Percentiles rank a stretch among this genome's conserved stretches.
These are phyloP conservation scores for Ogataea nonfermentans DNA, from an alignment of 805 yeast species.

Conservation along the genomic window DNA sequence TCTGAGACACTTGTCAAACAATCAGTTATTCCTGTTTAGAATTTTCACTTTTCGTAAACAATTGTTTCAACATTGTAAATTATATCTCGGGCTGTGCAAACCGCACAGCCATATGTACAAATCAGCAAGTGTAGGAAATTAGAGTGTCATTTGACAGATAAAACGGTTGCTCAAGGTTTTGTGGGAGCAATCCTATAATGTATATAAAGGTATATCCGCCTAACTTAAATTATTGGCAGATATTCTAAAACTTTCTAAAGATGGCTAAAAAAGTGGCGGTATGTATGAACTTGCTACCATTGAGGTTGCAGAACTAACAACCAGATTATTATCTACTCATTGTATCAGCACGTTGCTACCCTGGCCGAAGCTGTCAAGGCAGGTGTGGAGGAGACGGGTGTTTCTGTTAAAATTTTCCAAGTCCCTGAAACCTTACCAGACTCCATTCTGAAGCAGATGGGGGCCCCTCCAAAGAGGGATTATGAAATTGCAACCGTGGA, in stretches of 20 bases:
- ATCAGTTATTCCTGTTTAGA: slow-evolving; percentile 4
- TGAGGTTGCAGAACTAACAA: neutral
- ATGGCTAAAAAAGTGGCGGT: slow-evolving; percentile 26
- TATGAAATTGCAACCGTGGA: slow-evolving; percentile 59
- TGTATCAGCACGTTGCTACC: slow-evolving; percentile 73
- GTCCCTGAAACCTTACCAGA: slow-evolving; percentile 73
- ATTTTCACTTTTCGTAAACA: slow-evolving; percentile 12
- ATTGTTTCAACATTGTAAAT: slow-evolving; percentile 9
- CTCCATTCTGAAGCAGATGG: slow-evolving; percentile 58
- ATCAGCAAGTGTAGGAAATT: neutral
- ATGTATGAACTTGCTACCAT: slow-evolving; percentile 5
- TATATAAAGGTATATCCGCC: too few species aligned
- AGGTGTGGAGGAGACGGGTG: slow-evolving; percentile 72
- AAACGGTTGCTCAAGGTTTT: too few species aligned
- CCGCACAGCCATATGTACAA: slow-evolving; percentile 9
- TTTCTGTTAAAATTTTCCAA: slow-evolving; percentile 69
- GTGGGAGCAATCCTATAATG: too few species aligned
- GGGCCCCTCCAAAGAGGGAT: slow-evolving; percentile 61
- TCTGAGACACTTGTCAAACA: slow-evolving; percentile 14
- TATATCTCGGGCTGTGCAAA: slow-evolving; percentile 3
- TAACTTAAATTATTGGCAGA: neutral
- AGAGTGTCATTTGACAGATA: neutral
- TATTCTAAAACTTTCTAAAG: neutral
- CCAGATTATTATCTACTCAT: slow-evolving; percentile 68
- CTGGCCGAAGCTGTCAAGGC: slow-evolving; percentile 67